These are phyloP conservation scores for Primulina tabacum DNA, from an alignment of 257 asterid species.

Conservation along the genomic window DNA sequence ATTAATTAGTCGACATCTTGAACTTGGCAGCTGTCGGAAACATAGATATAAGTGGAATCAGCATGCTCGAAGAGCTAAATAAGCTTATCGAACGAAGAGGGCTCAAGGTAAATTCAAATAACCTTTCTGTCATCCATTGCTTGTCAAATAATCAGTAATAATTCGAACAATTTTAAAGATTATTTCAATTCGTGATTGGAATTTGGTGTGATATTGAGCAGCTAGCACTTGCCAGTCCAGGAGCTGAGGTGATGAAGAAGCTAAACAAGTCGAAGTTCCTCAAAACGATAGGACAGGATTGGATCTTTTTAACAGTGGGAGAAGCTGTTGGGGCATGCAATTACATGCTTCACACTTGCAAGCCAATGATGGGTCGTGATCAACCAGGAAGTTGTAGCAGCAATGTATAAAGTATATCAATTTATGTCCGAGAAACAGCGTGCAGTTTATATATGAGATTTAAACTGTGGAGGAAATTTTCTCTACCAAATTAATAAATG, in stretches of 20 bases:
- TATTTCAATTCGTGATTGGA: neutral
- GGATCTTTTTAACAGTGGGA: slow-evolving; percentile 82
- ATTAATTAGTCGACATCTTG: neutral
- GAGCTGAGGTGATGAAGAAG: slow-evolving; percentile 91
- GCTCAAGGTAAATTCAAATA: slow-evolving; percentile 49
- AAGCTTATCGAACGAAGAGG: slow-evolving; percentile 72
- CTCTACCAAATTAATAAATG: too few species aligned
- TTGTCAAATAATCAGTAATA: neutral
- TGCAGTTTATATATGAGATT: neutral
- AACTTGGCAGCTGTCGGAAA: slow-evolving; percentile 73
- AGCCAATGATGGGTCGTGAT: slow-evolving; percentile 33
- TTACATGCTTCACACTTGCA: slow-evolving; percentile 66
- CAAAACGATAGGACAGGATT: slow-evolving; percentile 72
- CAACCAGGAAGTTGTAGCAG: slow-evolving; percentile 42
- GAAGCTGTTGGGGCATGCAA: slow-evolving; percentile 90
- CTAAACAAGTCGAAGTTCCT: slow-evolving; percentile 68
- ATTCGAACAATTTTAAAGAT: too few species aligned
- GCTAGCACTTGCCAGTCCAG: slow-evolving; percentile 79
- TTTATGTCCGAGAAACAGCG: neutral
- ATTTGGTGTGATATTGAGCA: slow-evolving; percentile 19
- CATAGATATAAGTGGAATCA: slow-evolving; percentile 92
- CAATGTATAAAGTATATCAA: slow-evolving; percentile 32
- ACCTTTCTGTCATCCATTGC: neutral
- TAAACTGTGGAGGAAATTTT: neutral
- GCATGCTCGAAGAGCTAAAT: slow-evolving; percentile 85